phyloP scores from a whole-genome alignment of 306 rosid species.

The Rosa multiflora region DNA sequence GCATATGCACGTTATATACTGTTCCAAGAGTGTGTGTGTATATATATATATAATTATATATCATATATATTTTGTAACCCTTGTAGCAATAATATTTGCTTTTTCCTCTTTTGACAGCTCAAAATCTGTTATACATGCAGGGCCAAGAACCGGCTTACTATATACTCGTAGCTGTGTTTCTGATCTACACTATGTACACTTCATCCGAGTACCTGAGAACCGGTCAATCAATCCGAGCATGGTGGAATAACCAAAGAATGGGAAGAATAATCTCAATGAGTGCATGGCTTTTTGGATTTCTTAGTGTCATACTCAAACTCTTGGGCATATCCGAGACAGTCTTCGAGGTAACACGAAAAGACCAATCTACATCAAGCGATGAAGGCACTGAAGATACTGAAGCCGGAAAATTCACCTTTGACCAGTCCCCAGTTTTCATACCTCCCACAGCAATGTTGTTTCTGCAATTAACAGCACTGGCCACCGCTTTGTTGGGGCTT shows the following conservation, averaged over 20 bases:
- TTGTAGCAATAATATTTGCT: too few species aligned
- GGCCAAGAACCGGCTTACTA: constrained; percentile 38
- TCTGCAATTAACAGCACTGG: constrained; percentile 43
- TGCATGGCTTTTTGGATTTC: constrained; percentile 44
- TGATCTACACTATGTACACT: constrained; percentile 23
- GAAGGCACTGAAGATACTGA: background rate
- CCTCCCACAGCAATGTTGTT: constrained; percentile 60
- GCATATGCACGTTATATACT: too few species aligned
- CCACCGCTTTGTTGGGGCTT: constrained; percentile 29
- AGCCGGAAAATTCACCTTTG: constrained; percentile 44
- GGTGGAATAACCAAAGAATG: constrained; percentile 84
- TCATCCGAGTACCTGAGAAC: constrained; percentile 35
- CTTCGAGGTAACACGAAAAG: constrained; percentile 64
- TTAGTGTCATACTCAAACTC: constrained; percentile 38
- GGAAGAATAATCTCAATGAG: constrained; percentile 34
- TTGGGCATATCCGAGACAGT: constrained; percentile 42
- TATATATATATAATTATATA: too few species aligned
- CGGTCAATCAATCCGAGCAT: constrained; percentile 44
- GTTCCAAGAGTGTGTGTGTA: too few species aligned
- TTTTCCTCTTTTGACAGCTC: background rate
- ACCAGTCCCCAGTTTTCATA: constrained; percentile 51
- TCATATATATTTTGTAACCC: too few species aligned
- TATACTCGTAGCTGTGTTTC: constrained; percentile 31
- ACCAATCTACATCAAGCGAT: constrained; percentile 22
- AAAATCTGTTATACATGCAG: constrained; percentile 11